Evolutionary conservation across 1,139 yeast genomes (phyloP).

Genomic region (Pichia sp.): DNA sequence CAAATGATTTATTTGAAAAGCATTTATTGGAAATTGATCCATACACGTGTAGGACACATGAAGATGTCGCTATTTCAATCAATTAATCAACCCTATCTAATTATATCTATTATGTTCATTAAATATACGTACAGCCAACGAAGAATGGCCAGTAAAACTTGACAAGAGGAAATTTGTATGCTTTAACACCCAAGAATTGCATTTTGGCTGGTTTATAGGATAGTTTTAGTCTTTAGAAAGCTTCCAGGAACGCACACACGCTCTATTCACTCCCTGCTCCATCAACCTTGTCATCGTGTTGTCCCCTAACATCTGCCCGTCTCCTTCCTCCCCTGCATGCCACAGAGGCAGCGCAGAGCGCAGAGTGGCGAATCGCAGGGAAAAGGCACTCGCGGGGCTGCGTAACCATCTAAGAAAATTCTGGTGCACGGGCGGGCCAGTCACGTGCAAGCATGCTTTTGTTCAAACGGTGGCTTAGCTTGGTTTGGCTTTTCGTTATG

Average conservation of each 20-base stretch:
- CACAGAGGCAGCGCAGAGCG: not conserved
- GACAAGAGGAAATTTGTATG: conserved; percentile 33
- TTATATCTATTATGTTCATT: not conserved
- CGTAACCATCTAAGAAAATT: conserved; percentile 11
- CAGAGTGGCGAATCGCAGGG: not conserved
- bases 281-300: too few relatives aligned
- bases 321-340: too few relatives aligned
- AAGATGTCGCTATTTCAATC: too few relatives aligned
- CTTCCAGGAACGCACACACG: not conserved
- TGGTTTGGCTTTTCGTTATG: too few relatives aligned
- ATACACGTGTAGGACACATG: too few relatives aligned
- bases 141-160: conserved; percentile 68
- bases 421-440: not conserved
- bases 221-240: not conserved
- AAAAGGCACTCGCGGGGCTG: conserved; percentile 4
- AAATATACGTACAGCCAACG: conserved; percentile 44
- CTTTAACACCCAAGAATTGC: conserved; percentile 31
- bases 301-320: too few relatives aligned
- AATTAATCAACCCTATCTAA: too few relatives aligned
- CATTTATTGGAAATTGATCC: too few relatives aligned
- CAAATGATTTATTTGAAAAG: too few relatives aligned
- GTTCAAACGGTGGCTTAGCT: too few relatives aligned
- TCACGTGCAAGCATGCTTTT: too few relatives aligned
- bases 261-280: not conserved
- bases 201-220: conserved; percentile 13